Evolutionary conservation across 495 filamentous ascomycete species (phyloP).

Genomic region (Neurospora sp.): DNA sequence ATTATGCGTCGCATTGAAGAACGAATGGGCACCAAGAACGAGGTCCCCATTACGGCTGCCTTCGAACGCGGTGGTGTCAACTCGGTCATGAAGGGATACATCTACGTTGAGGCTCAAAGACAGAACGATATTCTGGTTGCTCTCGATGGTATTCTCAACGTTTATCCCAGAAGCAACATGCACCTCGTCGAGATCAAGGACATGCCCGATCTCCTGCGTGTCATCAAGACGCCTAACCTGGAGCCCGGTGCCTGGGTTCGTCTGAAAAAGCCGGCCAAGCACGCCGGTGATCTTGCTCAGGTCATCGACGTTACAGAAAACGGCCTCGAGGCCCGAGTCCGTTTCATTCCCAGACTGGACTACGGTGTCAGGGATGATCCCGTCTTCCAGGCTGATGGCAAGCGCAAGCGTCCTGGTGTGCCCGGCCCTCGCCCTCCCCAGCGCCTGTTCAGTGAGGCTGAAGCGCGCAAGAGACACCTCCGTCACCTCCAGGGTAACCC

Average conservation of each 20-base stretch:
- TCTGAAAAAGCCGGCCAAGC: constrained; percentile 67
- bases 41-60: constrained; percentile 70
- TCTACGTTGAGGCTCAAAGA: constrained; percentile 86
- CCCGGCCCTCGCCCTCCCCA: constrained; percentile 67
- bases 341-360: constrained; percentile 81
- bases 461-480: constrained; percentile 80
- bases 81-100: constrained; percentile 74
- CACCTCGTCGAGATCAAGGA: constrained; percentile 90
- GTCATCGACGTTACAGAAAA: constrained; percentile 90
- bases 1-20: constrained; percentile 85
- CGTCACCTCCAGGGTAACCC: constrained; percentile 57
- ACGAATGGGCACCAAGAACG: constrained; percentile 57
- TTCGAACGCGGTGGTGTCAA: constrained; percentile 74
- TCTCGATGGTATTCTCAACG: constrained; percentile 68
- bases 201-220: constrained; percentile 90
- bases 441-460: constrained; percentile 83
- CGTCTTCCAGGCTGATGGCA: constrained; percentile 40
- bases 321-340: constrained; percentile 75
- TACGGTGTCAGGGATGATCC: constrained; percentile 80
- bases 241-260: constrained; percentile 87
- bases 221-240: constrained; percentile 75
- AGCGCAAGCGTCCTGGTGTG: constrained; percentile 65
- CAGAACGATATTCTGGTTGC: constrained; percentile 76
- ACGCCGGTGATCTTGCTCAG: constrained; percentile 82
- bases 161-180: constrained; percentile 75